Conservation (phyloP, 257 asterid species). For the Anisodus tanguticus region DNA sequence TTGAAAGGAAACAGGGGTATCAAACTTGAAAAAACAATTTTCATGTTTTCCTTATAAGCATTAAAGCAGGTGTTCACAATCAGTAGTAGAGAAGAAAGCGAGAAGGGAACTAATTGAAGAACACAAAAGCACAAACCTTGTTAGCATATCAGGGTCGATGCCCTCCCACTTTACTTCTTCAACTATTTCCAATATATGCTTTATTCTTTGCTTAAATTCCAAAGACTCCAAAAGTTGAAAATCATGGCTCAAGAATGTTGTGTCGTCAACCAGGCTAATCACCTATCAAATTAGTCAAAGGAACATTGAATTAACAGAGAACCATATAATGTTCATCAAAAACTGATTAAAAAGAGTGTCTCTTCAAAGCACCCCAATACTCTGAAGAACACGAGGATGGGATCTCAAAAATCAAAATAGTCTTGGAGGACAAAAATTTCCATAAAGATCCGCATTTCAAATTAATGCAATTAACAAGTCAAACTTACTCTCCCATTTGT, state of each 20-base stretch:
- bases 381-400: conserved; percentile 9
- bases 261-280: conserved; percentile 56
- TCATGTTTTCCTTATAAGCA: neutral
- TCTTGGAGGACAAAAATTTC: neutral
- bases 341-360: conserved; percentile 12
- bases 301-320: conserved; percentile 3
- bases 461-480: conserved; percentile 32
- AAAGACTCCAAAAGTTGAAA: conserved; percentile 89
- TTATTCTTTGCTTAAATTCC: conserved; percentile 90
- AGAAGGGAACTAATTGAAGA: neutral
- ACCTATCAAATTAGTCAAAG: conserved; percentile 57
- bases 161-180: conserved; percentile 88
- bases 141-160: conserved; percentile 82
- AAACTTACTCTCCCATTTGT: conserved; percentile 97
- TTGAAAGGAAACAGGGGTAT: neutral
- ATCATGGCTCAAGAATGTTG: conserved; percentile 83
- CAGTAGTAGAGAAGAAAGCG: neutral
- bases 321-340: neutral
- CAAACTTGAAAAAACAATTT: conserved; percentile 16
- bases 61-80: conserved; percentile 9
- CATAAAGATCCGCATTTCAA: neutral
- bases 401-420: conserved; percentile 14
- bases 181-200: conserved; percentile 77
- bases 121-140: conserved; percentile 57
- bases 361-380: neutral